Percentiles rank a stretch among this genome's conserved stretches.
Evolutionary conservation across 345 rosid genomes (phyloP).

Genomic region (Cardamine chenopodiifolia): DNA sequence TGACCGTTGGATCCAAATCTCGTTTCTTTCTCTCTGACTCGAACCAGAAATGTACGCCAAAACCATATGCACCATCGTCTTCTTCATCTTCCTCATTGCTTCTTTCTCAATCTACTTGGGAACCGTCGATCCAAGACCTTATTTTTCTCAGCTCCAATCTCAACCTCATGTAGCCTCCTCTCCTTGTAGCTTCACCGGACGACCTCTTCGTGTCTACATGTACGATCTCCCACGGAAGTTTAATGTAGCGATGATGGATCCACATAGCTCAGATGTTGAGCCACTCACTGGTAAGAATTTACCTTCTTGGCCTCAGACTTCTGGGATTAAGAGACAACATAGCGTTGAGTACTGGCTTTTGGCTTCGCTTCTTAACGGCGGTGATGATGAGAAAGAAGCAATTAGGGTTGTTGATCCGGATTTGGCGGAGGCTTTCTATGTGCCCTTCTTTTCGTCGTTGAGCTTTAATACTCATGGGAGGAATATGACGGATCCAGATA

Average conservation of each 20-base stretch:
- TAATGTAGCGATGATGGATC: slow-evolving; percentile 77
- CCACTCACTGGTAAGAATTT: slow-evolving; percentile 62
- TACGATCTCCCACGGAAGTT: slow-evolving; percentile 89
- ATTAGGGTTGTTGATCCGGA: slow-evolving; percentile 95
- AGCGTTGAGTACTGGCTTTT: slow-evolving; percentile 97
- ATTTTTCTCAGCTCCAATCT: slow-evolving; percentile 60
- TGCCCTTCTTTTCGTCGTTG: slow-evolving; percentile 91
- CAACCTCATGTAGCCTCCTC: slow-evolving; percentile 14
- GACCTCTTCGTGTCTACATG: slow-evolving; percentile 77
- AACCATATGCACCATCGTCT: slow-evolving; percentile 42
- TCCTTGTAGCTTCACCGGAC: slow-evolving; percentile 32
- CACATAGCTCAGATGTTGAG: slow-evolving; percentile 44
- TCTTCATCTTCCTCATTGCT: slow-evolving; percentile 44
- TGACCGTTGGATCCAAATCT: slow-evolving; percentile 40
- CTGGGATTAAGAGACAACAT: slow-evolving; percentile 75
- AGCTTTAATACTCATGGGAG: slow-evolving; percentile 91
- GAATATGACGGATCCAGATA: slow-evolving; percentile 92
- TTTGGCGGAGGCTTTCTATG: slow-evolving; percentile 77
- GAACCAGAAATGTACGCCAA: slow-evolving; percentile 44
- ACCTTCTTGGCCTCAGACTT: slow-evolving; percentile 69
- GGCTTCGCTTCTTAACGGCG: slow-evolving; percentile 75
- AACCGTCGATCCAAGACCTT: slow-evolving; percentile 45
- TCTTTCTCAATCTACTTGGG: slow-evolving; percentile 47
- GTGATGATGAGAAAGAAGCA: slow-evolving; percentile 56
- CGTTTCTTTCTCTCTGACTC: not conserved